Evolutionary conservation across 306 rosid species (phyloP).

Genomic region (Delonix regia): DNA sequence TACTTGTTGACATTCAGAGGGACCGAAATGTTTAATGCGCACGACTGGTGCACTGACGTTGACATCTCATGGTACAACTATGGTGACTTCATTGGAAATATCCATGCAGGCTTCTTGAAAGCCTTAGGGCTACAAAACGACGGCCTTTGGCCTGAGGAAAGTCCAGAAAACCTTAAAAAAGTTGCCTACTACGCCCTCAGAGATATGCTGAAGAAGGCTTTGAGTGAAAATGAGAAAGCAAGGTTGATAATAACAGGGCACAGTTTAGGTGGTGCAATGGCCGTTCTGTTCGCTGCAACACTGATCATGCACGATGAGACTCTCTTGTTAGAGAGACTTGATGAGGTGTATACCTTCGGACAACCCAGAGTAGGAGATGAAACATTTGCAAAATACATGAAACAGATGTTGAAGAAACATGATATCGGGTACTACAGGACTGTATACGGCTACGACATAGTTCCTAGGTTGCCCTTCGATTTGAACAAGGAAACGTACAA

Average conservation of each 20-base stretch:
- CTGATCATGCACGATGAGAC: constrained; percentile 36
- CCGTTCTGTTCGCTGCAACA: constrained; percentile 35
- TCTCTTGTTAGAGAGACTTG: too few species aligned
- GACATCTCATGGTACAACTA: constrained; percentile 61
- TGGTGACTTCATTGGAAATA: constrained; percentile 33
- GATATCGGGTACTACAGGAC: constrained; percentile 12
- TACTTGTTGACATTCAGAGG: constrained; percentile 62
- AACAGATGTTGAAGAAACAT: constrained; percentile 31
- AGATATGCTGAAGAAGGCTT: constrained; percentile 11
- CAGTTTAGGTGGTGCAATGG: too few species aligned
- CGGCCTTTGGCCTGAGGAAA: constrained; percentile 34
- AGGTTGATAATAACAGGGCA: constrained; percentile 10
- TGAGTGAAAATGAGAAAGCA: not conserved
- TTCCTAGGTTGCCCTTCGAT: not conserved
- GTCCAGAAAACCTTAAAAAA: not conserved
- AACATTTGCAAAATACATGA: constrained; percentile 44
- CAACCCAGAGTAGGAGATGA: constrained; percentile 49
- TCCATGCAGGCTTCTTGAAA: constrained; percentile 66
- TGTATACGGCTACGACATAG: not conserved
- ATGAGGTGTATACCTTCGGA: too few species aligned
- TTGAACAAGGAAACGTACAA: too few species aligned
- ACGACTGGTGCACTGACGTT: constrained; percentile 58
- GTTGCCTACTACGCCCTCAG: constrained; percentile 48
- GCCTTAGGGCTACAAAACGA: constrained; percentile 46
- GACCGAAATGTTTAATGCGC: constrained; percentile 52